Conservation (phyloP, 2,329 filamentous ascomycete genomes). For the Sporothrix sp. region DNA sequence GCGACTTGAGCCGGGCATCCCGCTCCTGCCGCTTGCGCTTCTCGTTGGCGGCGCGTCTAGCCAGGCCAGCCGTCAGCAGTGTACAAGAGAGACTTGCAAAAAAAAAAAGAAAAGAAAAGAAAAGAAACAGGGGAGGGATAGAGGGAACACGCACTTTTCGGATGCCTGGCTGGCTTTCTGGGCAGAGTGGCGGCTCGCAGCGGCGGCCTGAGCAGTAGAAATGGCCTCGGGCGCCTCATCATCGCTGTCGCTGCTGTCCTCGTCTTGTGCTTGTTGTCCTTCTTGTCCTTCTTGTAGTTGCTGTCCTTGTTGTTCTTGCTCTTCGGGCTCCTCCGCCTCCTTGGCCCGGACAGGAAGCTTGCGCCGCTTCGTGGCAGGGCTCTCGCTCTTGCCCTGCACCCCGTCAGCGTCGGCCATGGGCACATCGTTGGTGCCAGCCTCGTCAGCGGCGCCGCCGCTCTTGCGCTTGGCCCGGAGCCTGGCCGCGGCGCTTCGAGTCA, state of each 20-base stretch:
- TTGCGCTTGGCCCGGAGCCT: constrained; percentile 13
- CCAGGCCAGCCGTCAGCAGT: background rate
- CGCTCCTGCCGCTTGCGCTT: constrained; percentile 48
- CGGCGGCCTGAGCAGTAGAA: constrained; percentile 41
- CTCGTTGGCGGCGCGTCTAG: constrained; percentile 39
- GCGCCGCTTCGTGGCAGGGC: constrained; percentile 8
- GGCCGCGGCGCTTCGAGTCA: constrained; percentile 11
- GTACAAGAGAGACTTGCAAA: background rate
- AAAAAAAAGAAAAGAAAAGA: background rate
- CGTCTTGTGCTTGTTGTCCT: constrained; percentile 31
- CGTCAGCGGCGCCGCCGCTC: constrained; percentile 3
- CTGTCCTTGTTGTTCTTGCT: constrained; percentile 13
- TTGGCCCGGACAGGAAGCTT: constrained; percentile 12
- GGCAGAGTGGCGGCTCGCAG: constrained; percentile 35
- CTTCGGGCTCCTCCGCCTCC: constrained; percentile 20
- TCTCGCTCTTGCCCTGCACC: background rate
- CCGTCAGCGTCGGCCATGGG: background rate
- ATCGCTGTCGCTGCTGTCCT: constrained; percentile 44
- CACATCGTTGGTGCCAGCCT: background rate
- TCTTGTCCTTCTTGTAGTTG: constrained; percentile 17
- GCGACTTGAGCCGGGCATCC: constrained; percentile 44
- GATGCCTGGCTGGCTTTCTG: constrained; percentile 40
- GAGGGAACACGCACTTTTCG: constrained; percentile 36
- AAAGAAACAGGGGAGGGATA: background rate
- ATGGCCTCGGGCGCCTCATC: constrained; percentile 51